Evolutionary conservation across 2,329 filamentous ascomycete species (phyloP).

Genomic region (Aspergillus quadricinctus): DNA sequence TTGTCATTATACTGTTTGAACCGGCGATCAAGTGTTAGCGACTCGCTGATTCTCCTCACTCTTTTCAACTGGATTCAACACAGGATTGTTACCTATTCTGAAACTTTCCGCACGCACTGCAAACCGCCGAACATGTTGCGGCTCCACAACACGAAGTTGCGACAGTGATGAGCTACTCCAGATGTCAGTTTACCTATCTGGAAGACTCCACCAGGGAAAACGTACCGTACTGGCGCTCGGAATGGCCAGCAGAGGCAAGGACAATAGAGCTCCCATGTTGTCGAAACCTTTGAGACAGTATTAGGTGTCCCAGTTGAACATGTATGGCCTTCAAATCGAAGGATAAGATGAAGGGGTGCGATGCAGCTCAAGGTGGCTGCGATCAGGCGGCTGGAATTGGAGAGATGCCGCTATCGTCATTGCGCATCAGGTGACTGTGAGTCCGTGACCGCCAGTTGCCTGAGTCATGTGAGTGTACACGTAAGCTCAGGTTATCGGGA

Average conservation of each 20-base stretch:
- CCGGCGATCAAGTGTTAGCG: constrained; percentile 18
- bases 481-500: not conserved
- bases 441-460: not conserved
- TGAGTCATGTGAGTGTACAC: not conserved
- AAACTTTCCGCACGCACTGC: constrained; percentile 93
- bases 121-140: constrained; percentile 92
- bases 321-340: not conserved
- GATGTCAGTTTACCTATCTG: constrained; percentile 8
- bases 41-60: not conserved
- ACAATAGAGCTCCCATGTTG: constrained; percentile 85
- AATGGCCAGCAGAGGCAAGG: constrained; percentile 80
- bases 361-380: not conserved
- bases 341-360: not conserved
- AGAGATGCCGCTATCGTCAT: constrained; percentile 6
- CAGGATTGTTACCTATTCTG: constrained; percentile 69
- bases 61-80: constrained; percentile 2
- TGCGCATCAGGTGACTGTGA: not conserved
- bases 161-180: constrained; percentile 64
- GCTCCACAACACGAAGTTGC: constrained; percentile 92
- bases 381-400: constrained; percentile 1
- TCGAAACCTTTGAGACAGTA: not conserved
- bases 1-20: constrained; percentile 74
- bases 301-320: not conserved
- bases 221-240: constrained; percentile 82
- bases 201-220: constrained; percentile 18